Evolutionary conservation across 768 basidiomycete species (phyloP).

Genomic region (Boletus sensibilis): DNA sequence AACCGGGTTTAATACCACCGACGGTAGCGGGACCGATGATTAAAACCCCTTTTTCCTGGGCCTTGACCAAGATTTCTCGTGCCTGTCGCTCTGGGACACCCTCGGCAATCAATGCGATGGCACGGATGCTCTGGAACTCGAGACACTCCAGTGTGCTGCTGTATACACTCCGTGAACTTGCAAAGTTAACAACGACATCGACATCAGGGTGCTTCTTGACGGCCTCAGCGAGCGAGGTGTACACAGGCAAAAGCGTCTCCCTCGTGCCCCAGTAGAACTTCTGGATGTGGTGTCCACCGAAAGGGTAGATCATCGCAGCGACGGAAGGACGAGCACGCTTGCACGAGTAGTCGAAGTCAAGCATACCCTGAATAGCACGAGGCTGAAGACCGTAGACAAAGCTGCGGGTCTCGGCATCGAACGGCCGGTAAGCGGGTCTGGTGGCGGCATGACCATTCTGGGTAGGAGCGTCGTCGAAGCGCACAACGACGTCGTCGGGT

Average conservation of each 20-base stretch:
- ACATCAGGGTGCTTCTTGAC: constrained; percentile 93
- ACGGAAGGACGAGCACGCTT: constrained; percentile 88
- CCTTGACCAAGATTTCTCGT: constrained; percentile 89
- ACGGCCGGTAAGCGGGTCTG: constrained; percentile 86
- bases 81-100: constrained; percentile 99
- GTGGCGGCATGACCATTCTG: constrained; percentile 34
- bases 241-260: constrained; percentile 97
- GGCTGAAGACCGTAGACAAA: constrained; percentile 99
- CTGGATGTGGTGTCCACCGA: constrained; percentile 99
- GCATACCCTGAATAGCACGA: constrained; percentile 96
- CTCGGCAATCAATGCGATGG: constrained; percentile 94
- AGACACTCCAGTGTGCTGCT: constrained; percentile 91
- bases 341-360: constrained; percentile 99
- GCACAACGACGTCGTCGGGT: constrained; percentile 85
- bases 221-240: constrained; percentile 89
- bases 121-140: constrained; percentile 40
- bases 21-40: constrained; percentile 98
- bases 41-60: constrained; percentile 80
- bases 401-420: constrained; percentile 90
- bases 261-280: constrained; percentile 99
- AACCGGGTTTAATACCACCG: constrained; percentile 99
- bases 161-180: constrained; percentile 91
- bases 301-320: constrained; percentile 99
- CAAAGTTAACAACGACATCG: constrained; percentile 98
- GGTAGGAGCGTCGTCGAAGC: constrained; percentile 57